A percentile compares a stretch with the other conserved stretches of the same genome.
phyloP scores from a whole-genome alignment of 192 early-diverging fungal genomes.

The Coemansia sp. region DNA sequence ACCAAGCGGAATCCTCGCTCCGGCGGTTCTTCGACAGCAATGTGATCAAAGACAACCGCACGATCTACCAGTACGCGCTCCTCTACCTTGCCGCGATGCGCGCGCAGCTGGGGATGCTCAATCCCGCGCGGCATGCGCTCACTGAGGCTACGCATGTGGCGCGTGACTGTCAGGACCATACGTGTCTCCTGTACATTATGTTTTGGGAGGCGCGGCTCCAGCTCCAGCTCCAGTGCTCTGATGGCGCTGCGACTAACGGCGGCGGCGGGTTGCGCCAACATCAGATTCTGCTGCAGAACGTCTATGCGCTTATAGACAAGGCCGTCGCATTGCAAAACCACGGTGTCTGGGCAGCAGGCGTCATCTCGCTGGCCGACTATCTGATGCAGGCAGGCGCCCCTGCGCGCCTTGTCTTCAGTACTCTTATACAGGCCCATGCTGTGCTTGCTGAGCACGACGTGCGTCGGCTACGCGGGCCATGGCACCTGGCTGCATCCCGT shows the following conservation, averaged over 20 bases:
- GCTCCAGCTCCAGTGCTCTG: neutral
- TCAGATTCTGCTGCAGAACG: slow-evolving; percentile 6
- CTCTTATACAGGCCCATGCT: slow-evolving; percentile 14
- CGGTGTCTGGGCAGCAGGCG: slow-evolving; percentile 17
- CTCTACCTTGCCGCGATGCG: slow-evolving; percentile 42
- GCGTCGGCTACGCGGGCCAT: slow-evolving; percentile 8
- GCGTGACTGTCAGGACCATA: slow-evolving; percentile 47
- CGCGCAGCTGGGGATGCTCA: slow-evolving; percentile 29
- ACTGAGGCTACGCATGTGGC: slow-evolving; percentile 45
- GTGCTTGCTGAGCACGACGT: slow-evolving; percentile 26
- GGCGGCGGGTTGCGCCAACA: too few relatives aligned
- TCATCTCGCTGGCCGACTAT: slow-evolving; percentile 23
- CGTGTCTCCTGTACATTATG: slow-evolving; percentile 25
- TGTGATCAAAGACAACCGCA: slow-evolving; percentile 16
- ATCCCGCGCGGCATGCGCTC: slow-evolving; percentile 25
- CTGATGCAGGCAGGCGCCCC: slow-evolving; percentile 1
- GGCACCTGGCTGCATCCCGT: slow-evolving; percentile 17
- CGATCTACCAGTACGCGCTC: slow-evolving; percentile 35
- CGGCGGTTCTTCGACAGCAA: slow-evolving; percentile 48
- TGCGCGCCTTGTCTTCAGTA: slow-evolving; percentile 13
- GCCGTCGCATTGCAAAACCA: slow-evolving; percentile 17
- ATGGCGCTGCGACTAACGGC: neutral
- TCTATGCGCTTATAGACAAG: slow-evolving; percentile 25
- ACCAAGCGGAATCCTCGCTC: slow-evolving; percentile 16
- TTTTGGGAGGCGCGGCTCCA: slow-evolving; percentile 34